Conservation (phyloP, 140 eudicot genomes). For the Ambrosia hybrid region DNA sequence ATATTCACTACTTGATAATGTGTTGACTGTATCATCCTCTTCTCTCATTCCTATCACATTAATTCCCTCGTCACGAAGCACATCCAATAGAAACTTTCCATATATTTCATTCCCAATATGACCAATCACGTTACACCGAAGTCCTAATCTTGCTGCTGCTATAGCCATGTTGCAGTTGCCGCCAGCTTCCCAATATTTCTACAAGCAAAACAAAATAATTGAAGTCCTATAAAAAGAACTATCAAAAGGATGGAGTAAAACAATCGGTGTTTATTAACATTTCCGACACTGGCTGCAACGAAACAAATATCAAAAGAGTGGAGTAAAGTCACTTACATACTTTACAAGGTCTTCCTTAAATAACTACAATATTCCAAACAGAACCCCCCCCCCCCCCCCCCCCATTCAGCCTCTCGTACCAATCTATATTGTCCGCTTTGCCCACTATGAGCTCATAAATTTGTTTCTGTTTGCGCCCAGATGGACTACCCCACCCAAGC, state of each 20-base stretch:
- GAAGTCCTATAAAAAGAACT: background rate
- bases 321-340: background rate
- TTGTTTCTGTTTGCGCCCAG: too few species aligned
- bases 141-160: conserved; percentile 95
- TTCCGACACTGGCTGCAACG: background rate
- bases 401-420: background rate
- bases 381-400: too few species aligned
- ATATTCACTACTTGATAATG: conserved; percentile 35
- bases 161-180: conserved; percentile 93
- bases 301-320: background rate
- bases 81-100: conserved; percentile 74
- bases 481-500: too few species aligned
- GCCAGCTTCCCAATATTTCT: conserved; percentile 98
- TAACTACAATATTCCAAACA: background rate
- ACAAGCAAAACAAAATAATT: conserved; percentile 23
- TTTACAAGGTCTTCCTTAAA: background rate
- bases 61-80: conserved; percentile 75
- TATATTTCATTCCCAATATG: conserved; percentile 83
- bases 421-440: too few species aligned
- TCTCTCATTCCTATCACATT: conserved; percentile 60
- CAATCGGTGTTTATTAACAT: background rate
- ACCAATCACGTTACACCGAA: conserved; percentile 62
- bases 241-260: background rate
- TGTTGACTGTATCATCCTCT: conserved; percentile 32
- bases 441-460: too few species aligned